These are phyloP conservation scores for Allantophomopsis lycopodina DNA, from an alignment of 2,329 filamentous ascomycete species.

Conservation along the genomic window DNA sequence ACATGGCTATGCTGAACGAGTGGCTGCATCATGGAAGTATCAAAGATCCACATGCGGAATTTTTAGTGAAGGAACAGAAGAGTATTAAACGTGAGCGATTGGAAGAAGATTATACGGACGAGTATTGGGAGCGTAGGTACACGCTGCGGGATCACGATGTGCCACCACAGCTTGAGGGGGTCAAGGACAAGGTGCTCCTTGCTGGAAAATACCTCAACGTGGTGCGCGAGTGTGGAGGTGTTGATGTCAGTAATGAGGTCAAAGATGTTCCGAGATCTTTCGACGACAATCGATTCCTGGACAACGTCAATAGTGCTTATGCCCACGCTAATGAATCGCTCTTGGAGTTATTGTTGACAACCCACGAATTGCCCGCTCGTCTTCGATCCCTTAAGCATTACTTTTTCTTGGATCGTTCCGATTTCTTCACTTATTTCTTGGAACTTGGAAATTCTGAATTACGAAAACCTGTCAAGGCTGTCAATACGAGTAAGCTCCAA, in stretches of 20 bases:
- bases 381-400: conserved; percentile 93
- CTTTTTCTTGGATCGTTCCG: conserved; percentile 95
- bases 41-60: conserved; percentile 85
- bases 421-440: conserved; percentile 97
- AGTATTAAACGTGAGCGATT: conserved; percentile 84
- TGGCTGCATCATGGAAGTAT: conserved; percentile 96
- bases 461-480: conserved; percentile 73
- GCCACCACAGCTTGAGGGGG: conserved; percentile 77
- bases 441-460: conserved; percentile 84
- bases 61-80: conserved; percentile 89
- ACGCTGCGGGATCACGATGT: conserved; percentile 86
- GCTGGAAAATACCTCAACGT: conserved; percentile 98
- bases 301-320: conserved; percentile 93
- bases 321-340: conserved; percentile 91
- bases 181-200: conserved; percentile 88
- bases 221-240: conserved; percentile 89
- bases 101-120: conserved; percentile 94
- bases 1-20: conserved; percentile 97
- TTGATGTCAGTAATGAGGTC: conserved; percentile 82
- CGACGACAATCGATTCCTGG: conserved; percentile 80
- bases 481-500: conserved; percentile 89
- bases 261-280: conserved; percentile 84
- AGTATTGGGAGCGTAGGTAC: conserved; percentile 98
- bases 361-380: conserved; percentile 77
- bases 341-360: conserved; percentile 80